These are phyloP conservation scores for Stylosanthes scabra DNA, from an alignment of 331 rosid genomes.

Conservation along the genomic window DNA sequence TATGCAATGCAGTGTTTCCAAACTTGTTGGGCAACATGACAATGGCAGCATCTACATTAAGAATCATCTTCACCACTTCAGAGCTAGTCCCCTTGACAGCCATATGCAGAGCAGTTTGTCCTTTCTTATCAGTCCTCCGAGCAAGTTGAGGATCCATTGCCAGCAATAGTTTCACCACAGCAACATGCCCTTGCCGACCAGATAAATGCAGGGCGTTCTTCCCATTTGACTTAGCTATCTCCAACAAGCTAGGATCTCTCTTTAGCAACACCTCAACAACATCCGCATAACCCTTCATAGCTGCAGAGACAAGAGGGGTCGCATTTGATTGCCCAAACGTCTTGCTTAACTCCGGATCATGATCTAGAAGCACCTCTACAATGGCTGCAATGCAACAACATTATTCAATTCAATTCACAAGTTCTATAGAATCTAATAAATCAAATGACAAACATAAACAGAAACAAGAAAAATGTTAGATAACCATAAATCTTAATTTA, in stretches of 20 bases:
- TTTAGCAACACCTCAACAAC: slow-evolving; percentile 64
- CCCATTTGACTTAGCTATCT: slow-evolving; percentile 75
- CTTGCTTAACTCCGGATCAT: slow-evolving; percentile 70
- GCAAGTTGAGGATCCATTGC: slow-evolving; percentile 72
- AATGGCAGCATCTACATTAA: slow-evolving; percentile 63
- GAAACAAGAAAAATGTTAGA: too few species aligned
- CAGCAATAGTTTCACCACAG: slow-evolving; percentile 61
- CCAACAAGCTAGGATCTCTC: slow-evolving; percentile 66
- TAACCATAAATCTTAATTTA: too few species aligned
- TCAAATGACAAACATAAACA: too few species aligned
- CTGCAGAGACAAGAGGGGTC: slow-evolving; percentile 84
- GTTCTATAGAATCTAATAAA: not conserved
- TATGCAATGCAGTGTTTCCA: slow-evolving; percentile 83
- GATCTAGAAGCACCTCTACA: slow-evolving; percentile 72
- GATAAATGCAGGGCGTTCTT: slow-evolving; percentile 89
- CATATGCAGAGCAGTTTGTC: slow-evolving; percentile 90
- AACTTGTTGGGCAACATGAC: slow-evolving; percentile 86
- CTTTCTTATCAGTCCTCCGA: slow-evolving; percentile 83
- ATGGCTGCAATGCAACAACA: slow-evolving; percentile 69
- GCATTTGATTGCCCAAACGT: slow-evolving; percentile 83
- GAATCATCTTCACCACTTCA: slow-evolving; percentile 77
- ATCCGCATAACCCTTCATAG: slow-evolving; percentile 71
- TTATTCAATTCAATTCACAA: not conserved
- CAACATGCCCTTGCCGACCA: slow-evolving; percentile 83
- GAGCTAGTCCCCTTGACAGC: slow-evolving; percentile 84